Evolutionary conservation across 768 basidiomycete genomes (phyloP).

Genomic region (Hericium erinaceus): DNA sequence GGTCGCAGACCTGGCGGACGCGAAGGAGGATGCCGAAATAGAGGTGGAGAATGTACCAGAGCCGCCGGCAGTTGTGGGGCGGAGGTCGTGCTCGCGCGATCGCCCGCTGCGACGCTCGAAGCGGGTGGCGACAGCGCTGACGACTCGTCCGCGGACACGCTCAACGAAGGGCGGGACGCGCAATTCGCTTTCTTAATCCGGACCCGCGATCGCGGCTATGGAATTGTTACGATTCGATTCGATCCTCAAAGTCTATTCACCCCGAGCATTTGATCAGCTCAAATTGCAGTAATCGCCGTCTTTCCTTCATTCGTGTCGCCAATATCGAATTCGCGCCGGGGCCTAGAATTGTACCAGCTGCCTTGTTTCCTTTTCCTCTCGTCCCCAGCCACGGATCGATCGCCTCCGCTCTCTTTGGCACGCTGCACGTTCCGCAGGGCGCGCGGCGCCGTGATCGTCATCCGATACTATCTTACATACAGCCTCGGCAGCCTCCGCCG

Average conservation of each 20-base stretch:
- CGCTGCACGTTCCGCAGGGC: neutral
- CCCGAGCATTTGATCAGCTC: neutral
- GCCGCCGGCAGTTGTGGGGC: neutral
- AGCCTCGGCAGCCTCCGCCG: conserved; percentile 4
- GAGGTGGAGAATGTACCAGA: neutral
- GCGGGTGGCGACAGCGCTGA: conserved; percentile 53
- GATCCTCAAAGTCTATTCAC: neutral
- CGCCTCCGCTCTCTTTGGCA: neutral
- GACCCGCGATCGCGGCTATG: neutral
- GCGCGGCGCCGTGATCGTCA: neutral
- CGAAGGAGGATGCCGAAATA: neutral
- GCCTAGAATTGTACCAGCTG: conserved; percentile 1
- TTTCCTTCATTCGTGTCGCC: conserved; percentile 1
- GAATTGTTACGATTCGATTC: neutral
- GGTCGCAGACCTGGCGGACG: neutral
- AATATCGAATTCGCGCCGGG: neutral
- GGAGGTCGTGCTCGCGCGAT: conserved; percentile 15
- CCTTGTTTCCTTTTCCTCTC: neutral
- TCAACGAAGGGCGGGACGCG: conserved; percentile 28
- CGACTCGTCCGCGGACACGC: conserved; percentile 38
- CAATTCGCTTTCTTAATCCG: conserved; percentile 20
- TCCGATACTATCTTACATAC: neutral
- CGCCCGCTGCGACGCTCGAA: conserved; percentile 53
- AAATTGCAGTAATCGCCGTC: neutral
- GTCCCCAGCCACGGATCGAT: neutral